phyloP scores from a whole-genome alignment of 2,329 filamentous ascomycete genomes.

The Mollisia scopiformis region DNA sequence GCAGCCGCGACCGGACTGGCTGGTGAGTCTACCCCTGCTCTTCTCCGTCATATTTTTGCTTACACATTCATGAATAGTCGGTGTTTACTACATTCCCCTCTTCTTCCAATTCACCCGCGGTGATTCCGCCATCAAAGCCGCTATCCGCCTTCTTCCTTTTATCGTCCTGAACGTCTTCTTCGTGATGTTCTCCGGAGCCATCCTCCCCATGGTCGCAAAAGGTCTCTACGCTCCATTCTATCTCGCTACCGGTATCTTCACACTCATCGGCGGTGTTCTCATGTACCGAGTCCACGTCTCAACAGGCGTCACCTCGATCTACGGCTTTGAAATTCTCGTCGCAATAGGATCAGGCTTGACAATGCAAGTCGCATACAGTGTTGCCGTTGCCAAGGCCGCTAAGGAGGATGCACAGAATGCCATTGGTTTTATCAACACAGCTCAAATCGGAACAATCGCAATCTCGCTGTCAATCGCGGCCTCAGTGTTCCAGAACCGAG shows the following conservation, averaged over 20 bases:
- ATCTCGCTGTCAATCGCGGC: conserved; percentile 40
- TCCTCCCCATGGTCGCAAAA: conserved; percentile 42
- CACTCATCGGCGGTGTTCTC: conserved; percentile 33
- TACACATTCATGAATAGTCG: too few relatives aligned
- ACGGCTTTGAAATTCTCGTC: conserved; percentile 41
- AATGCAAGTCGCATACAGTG: conserved; percentile 38
- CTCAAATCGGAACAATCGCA: conserved; percentile 37
- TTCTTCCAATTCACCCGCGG: conserved; percentile 52
- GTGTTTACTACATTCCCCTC: conserved; percentile 48
- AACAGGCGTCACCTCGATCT: conserved; percentile 29
- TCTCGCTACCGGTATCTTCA: conserved; percentile 36
- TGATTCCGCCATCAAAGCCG: conserved; percentile 46
- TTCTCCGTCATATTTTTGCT: too few relatives aligned
- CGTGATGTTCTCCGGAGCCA: conserved; percentile 41
- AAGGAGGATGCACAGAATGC: conserved; percentile 32
- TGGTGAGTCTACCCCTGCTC: too few relatives aligned
- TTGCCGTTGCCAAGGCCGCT: conserved; percentile 37
- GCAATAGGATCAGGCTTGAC: conserved; percentile 42
- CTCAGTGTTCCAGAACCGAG: conserved; percentile 39
- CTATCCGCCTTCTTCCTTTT: conserved; percentile 38
- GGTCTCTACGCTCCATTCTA: conserved; percentile 38
- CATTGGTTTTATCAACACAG: conserved; percentile 40
- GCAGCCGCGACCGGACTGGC: conserved; percentile 47
- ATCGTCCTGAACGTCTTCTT: conserved; percentile 41
- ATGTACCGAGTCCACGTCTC: conserved; percentile 31